A percentile compares a stretch with the other conserved stretches of the same genome.
Evolutionary conservation across 129 eudicot species (phyloP).

Genomic region (Lonicera japonica): DNA sequence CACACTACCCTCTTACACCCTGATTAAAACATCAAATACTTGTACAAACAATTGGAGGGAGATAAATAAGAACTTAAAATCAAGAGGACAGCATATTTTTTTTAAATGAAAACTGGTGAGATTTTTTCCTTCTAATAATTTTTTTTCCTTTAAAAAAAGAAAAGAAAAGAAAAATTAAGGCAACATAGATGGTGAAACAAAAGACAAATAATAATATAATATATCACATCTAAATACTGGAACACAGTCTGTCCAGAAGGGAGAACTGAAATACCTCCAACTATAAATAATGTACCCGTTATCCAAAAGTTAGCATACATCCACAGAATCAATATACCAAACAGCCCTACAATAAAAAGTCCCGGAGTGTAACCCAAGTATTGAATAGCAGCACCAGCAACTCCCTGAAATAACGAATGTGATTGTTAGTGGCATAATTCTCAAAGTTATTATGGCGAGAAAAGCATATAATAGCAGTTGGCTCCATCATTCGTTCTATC

Average conservation of each 20-base stretch:
- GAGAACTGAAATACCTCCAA: conserved; percentile 62
- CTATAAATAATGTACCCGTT: conserved; percentile 78
- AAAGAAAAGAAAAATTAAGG: neutral
- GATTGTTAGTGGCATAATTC: conserved; percentile 16
- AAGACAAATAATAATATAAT: neutral
- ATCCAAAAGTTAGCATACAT: conserved; percentile 99
- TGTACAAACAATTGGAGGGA: no score
- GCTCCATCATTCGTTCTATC: neutral
- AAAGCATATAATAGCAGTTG: neutral
- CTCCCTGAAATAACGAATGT: conserved; percentile 44
- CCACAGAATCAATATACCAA: conserved; percentile 85
- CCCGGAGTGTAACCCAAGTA: conserved; percentile 97
- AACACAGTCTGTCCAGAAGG: neutral
- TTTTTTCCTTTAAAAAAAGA: no score
- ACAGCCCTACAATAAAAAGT: conserved; percentile 76
- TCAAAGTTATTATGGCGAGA: neutral
- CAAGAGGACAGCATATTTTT: no score
- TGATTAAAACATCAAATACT: no score
- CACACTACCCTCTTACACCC: no score
- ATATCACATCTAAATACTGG: neutral
- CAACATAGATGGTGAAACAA: neutral
- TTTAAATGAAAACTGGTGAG: no score
- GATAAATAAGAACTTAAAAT: no score
- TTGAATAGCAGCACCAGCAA: conserved; percentile 79
- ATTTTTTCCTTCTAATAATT: no score